A percentile compares a stretch with the other conserved stretches of the same genome.
phyloP scores from a whole-genome alignment of 2,329 filamentous ascomycete genomes.

The Clonostachys sp. region DNA sequence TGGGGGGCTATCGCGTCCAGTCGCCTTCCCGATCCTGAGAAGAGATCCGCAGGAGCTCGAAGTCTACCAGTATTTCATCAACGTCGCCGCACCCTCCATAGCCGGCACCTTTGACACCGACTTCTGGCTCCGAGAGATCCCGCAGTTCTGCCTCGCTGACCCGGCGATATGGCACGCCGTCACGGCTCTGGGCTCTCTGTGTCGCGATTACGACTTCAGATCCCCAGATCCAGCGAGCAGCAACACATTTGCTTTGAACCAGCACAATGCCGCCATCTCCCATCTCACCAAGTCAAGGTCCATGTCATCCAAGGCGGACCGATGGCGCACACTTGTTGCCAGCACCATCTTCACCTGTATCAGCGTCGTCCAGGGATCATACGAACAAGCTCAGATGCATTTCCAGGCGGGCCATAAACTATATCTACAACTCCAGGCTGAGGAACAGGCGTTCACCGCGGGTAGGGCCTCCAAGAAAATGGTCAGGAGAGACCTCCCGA shows the following conservation, averaged over 20 bases:
- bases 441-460: too few species aligned
- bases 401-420: constrained; percentile 3
- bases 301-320: not conserved
- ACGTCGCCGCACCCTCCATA: constrained; percentile 7
- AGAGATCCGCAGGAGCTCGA: constrained; percentile 3
- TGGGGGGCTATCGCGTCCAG: not conserved
- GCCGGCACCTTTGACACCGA: constrained; percentile 8
- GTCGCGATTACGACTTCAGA: constrained; percentile 5
- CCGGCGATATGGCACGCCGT: constrained; percentile 11
- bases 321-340: constrained; percentile 6
- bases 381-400: constrained; percentile 6
- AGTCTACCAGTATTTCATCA: constrained; percentile 8
- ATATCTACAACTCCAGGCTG: not conserved
- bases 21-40: not conserved
- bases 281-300: constrained; percentile 1
- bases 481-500: too few species aligned
- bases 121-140: constrained; percentile 10
- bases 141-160: constrained; percentile 6
- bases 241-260: constrained; percentile 5
- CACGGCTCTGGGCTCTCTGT: constrained; percentile 8
- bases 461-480: too few species aligned
- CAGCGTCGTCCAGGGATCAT: constrained; percentile 8
- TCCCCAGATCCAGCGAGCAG: not conserved
- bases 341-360: constrained; percentile 12
- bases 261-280: constrained; percentile 9